These are phyloP conservation scores for Podosphaera aphanis DNA, from an alignment of 2,329 filamentous ascomycete genomes.

Conservation along the genomic window DNA sequence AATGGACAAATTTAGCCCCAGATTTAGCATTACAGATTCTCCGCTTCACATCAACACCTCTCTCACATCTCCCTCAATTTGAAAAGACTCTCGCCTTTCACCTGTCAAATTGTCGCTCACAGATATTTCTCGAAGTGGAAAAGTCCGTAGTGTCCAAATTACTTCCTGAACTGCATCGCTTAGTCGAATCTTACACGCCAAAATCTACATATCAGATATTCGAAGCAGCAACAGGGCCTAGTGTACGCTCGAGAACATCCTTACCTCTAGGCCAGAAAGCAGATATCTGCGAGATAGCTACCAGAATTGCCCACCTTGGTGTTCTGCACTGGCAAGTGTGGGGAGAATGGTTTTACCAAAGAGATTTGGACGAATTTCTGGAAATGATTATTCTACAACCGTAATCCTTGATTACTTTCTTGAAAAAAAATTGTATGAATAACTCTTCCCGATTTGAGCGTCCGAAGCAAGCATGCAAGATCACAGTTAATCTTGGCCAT, in stretches of 20 bases:
- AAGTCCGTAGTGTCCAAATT: slow-evolving; percentile 10
- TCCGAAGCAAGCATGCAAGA: not conserved
- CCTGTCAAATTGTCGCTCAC: slow-evolving; percentile 12
- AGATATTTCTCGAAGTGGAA: slow-evolving; percentile 14
- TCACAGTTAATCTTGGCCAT: not conserved
- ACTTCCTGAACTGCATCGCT: slow-evolving; percentile 11
- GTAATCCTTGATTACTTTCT: not conserved
- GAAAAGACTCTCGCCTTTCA: slow-evolving; percentile 14
- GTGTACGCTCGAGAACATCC: slow-evolving; percentile 3
- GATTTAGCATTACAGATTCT: slow-evolving; percentile 16
- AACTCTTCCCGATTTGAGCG: not conserved
- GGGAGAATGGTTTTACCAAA: slow-evolving; percentile 17
- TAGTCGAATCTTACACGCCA: slow-evolving; percentile 13
- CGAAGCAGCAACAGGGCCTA: slow-evolving; percentile 14
- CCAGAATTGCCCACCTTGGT: slow-evolving; percentile 59
- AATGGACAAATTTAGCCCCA: slow-evolving; percentile 11
- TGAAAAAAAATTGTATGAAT: not conserved
- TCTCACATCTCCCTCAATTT: slow-evolving; percentile 13
- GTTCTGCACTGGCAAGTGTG: slow-evolving; percentile 81
- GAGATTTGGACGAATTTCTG: not conserved
- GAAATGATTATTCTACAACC: not conserved
- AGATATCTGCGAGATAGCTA: slow-evolving; percentile 41
- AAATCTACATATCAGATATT: slow-evolving; percentile 15
- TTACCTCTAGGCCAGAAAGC: slow-evolving; percentile 6
- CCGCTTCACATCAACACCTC: slow-evolving; percentile 13